Evolutionary conservation across 2,329 filamentous ascomycete species (phyloP).

Genomic region (Fusarium staphyleae): DNA sequence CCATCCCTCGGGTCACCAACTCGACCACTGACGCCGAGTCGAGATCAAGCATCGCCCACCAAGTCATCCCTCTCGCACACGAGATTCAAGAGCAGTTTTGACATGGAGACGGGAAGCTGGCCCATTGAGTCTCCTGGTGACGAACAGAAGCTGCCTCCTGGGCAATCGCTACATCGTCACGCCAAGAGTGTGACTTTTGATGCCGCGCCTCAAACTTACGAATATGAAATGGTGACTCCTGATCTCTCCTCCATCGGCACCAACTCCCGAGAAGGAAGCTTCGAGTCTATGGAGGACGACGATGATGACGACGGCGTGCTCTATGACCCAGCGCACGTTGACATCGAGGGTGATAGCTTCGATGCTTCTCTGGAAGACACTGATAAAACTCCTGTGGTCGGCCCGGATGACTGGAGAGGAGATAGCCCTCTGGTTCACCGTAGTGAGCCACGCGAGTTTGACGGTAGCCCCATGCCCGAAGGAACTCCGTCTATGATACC

Average conservation of each 20-base stretch:
- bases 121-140: conserved; percentile 68
- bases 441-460: conserved; percentile 56
- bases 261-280: conserved; percentile 91
- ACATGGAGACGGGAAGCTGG: conserved; percentile 73
- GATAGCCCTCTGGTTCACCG: conserved; percentile 58
- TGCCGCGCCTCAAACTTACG: conserved; percentile 89
- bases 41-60: conserved; percentile 77
- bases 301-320: conserved; percentile 70
- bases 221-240: conserved; percentile 97
- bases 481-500: conserved; percentile 50
- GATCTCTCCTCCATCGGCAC: conserved; percentile 92
- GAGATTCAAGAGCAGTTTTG: conserved; percentile 72
- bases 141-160: conserved; percentile 67
- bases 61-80: conserved; percentile 85
- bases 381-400: conserved; percentile 96
- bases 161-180: conserved; percentile 77
- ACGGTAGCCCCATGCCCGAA: conserved; percentile 72
- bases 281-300: conserved; percentile 81
- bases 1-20: conserved; percentile 46
- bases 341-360: conserved; percentile 80
- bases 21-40: conserved; percentile 63
- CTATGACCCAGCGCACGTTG: conserved; percentile 60
- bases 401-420: conserved; percentile 94
- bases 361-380: conserved; percentile 95
- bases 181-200: conserved; percentile 98